These are phyloP conservation scores for Diaporthe eres DNA, from an alignment of 2,329 filamentous ascomycete genomes.

Conservation along the genomic window DNA sequence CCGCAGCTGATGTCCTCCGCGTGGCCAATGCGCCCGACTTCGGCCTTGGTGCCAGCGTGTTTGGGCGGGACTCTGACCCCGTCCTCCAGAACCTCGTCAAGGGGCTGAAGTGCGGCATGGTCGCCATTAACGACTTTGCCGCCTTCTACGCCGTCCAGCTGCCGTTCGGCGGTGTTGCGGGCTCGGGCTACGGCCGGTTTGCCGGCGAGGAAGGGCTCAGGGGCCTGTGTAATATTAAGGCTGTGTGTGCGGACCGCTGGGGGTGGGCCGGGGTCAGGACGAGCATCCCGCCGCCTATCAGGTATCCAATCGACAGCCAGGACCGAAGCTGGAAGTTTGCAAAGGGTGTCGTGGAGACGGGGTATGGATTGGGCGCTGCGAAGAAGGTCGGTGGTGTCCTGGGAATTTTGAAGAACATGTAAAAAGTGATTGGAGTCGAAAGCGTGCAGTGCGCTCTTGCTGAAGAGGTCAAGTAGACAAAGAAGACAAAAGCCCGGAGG, in stretches of 20 bases:
- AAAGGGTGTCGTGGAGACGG: conserved; percentile 71
- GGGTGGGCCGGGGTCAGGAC: conserved; percentile 77
- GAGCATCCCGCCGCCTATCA: conserved; percentile 82
- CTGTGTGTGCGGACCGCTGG: conserved; percentile 83
- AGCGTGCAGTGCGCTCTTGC: no score
- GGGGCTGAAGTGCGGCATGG: conserved; percentile 86
- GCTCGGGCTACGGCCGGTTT: conserved; percentile 93
- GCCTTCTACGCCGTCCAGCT: conserved; percentile 94
- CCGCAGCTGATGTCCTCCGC: conserved; percentile 73
- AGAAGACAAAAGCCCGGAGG: neutral
- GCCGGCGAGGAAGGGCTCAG: conserved; percentile 90
- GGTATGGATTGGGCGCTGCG: conserved; percentile 63
- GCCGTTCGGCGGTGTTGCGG: conserved; percentile 92
- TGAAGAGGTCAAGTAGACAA: neutral
- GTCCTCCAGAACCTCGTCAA: conserved; percentile 75
- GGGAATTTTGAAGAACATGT: conserved; percentile 49
- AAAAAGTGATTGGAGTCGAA: neutral
- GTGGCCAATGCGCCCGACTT: conserved; percentile 89
- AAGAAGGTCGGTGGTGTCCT: conserved; percentile 46
- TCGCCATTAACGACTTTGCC: conserved; percentile 95
- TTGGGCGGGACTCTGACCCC: conserved; percentile 75
- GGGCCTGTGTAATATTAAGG: conserved; percentile 88
- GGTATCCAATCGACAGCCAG: conserved; percentile 82
- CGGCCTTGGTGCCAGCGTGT: conserved; percentile 90
- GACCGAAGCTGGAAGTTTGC: conserved; percentile 75